Conservation (phyloP, 139 green algal genomes). For the Monoraphidium neglectum region DNA sequence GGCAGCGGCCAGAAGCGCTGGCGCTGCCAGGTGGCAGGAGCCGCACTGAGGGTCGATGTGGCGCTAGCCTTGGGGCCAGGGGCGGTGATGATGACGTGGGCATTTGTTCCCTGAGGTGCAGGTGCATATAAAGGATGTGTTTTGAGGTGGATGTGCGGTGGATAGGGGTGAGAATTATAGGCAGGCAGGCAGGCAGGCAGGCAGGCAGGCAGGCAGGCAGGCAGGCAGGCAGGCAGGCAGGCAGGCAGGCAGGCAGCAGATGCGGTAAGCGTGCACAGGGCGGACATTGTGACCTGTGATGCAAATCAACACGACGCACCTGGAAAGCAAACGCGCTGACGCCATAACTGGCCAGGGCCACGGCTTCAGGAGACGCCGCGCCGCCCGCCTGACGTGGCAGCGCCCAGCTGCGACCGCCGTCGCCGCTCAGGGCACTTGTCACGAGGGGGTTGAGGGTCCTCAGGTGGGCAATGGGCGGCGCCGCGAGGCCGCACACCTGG, state of each 20-base stretch:
- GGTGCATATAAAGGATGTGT: too few species aligned
- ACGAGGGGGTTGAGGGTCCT: constrained; percentile 53
- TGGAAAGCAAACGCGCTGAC: constrained; percentile 73
- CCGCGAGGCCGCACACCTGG: neutral
- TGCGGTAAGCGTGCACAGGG: too few species aligned
- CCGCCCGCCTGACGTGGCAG: neutral
- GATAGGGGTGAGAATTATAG: neutral
- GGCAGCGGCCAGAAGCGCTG: constrained; percentile 9
- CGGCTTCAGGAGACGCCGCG: neutral
- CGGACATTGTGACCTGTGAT: too few species aligned
- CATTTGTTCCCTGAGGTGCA: constrained; percentile 75
- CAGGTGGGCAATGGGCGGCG: constrained; percentile 64
- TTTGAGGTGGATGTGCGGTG: too few species aligned
- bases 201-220: neutral
- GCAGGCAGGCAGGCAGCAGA: too few species aligned
- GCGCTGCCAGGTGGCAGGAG: too few species aligned
- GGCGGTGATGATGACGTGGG: constrained; percentile 55
- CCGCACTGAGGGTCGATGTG: too few species aligned
- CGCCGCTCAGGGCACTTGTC: neutral
- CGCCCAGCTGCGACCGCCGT: neutral
- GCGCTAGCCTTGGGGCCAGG: too few species aligned
- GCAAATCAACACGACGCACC: neutral
- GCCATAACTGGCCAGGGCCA: neutral
- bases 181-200: neutral
- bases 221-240: too few species aligned